Evolutionary conservation across 805 yeast species (phyloP).

Genomic region (Komagataella phaffii): DNA sequence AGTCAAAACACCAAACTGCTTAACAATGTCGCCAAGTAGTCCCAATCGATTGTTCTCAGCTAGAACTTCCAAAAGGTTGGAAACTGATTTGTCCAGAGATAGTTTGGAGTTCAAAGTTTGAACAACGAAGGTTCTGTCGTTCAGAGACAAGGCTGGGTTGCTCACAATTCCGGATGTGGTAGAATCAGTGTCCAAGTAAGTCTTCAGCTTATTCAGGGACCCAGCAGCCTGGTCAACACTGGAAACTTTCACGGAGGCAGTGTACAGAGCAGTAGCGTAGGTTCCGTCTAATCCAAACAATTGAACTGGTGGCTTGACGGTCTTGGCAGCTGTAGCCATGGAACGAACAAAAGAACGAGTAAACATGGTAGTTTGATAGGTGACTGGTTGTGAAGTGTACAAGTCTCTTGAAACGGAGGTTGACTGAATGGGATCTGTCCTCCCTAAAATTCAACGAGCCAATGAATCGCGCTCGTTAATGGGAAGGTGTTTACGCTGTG

Average conservation of each 20-base stretch:
- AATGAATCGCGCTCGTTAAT: background rate
- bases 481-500: background rate
- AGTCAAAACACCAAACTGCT: conserved; percentile 63
- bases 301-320: conserved; percentile 78
- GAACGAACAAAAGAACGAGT: conserved; percentile 58
- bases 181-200: conserved; percentile 45
- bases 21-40: conserved; percentile 48
- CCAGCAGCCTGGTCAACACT: conserved; percentile 54
- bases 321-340: conserved; percentile 51
- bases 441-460: background rate
- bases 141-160: conserved; percentile 74
- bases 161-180: conserved; percentile 47
- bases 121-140: conserved; percentile 64
- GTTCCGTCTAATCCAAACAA: conserved; percentile 94
- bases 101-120: conserved; percentile 35
- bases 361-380: conserved; percentile 26
- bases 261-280: conserved; percentile 87
- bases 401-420: background rate
- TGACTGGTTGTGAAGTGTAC: background rate
- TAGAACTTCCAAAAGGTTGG: conserved; percentile 72
- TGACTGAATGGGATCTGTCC: background rate
- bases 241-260: conserved; percentile 79
- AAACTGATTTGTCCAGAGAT: conserved; percentile 52
- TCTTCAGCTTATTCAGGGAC: conserved; percentile 46
- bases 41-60: conserved; percentile 91